phyloP scores from a whole-genome alignment of 2,329 filamentous ascomycete species.

The Xylaria sp. region DNA sequence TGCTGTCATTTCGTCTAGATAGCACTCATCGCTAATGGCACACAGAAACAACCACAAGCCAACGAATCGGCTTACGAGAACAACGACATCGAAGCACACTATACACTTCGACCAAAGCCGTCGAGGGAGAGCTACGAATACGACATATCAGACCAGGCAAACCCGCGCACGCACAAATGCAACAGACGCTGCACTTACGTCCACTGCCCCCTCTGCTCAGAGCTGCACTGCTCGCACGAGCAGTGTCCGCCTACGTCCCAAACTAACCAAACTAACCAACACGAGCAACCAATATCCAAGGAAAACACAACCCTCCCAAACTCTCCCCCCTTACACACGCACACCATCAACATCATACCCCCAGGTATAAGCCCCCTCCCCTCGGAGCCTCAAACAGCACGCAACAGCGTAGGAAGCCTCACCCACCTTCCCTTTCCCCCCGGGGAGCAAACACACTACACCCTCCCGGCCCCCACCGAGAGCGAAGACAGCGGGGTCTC shows the following conservation, averaged over 20 bases:
- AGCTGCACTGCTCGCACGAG: conserved; percentile 3
- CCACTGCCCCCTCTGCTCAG: background rate
- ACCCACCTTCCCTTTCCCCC: background rate
- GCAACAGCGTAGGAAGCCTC: background rate
- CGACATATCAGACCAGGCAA: background rate
- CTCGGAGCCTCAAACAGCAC: background rate
- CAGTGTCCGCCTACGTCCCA: background rate
- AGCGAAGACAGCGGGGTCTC: conserved; percentile 12
- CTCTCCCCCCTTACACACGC: background rate
- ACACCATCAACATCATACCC: background rate
- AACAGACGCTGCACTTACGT: background rate
- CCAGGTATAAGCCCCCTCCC: background rate
- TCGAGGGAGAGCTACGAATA: background rate
- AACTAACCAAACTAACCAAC: too few species aligned
- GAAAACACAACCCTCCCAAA: background rate
- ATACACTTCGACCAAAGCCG: background rate
- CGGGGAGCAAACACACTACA: background rate
- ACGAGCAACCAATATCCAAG: background rate
- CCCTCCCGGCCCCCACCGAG: background rate
- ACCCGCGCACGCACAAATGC: conserved; percentile 4
- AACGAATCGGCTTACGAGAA: background rate
- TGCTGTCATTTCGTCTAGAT: background rate
- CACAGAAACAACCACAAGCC: conserved; percentile 1
- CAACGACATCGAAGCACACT: background rate
- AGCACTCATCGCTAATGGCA: conserved; percentile 6